Base-by-base conservation (phyloP, 306 rosid genomes). In the Citrullus colocynthis region DNA sequence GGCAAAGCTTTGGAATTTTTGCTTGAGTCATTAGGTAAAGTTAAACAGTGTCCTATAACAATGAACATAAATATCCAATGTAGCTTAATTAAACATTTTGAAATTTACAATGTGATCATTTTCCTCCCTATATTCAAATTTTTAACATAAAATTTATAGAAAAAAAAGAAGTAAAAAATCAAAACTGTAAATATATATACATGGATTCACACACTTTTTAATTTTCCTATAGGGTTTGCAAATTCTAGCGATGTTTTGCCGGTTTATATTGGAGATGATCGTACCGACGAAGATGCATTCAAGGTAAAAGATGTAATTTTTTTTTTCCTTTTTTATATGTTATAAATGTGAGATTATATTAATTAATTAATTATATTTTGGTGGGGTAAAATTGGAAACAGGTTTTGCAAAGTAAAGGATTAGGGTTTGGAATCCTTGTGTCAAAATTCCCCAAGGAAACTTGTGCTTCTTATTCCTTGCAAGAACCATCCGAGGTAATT, bases 201-300 rank as follows among this genome's bases (percentile, higher is more conserved):
- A 41, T 41, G 9, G 45, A 42, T 2, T 42, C 2, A 6, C 2
- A 42, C 2, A 7, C 2, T 42, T 42, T 42, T 1, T 7, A 1
- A 6, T 48, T 48, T 45, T 48, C 3, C 4, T 2, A 2, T 28
- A 93, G 98, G 98, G 66, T 95, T 82, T 66, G 89, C 83, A 11
- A 88, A 92, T 83, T 92, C 97, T 8, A 74, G 70, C 44, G 86
- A 89, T 49, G 93, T 95, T 2, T 85, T 94, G 3, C 98, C 98
- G 0, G 81, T 94, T 55, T 94, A 94, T 32, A 92, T 94, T 12
- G 98, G 98, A 55, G 98, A 94, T 84, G 98, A 94, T 86, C 89
- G 85, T 55, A 92, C 98, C 0, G 98, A 94, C 16, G 98, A 94
- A 79, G 98, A 94, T 81, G 98, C 98, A 45, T 94, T 94, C 71